A percentile compares a stretch with the other conserved stretches of the same genome.
Conservation (phyloP, 306 rosid genomes). For the Fragaria nilgerrensis region DNA sequence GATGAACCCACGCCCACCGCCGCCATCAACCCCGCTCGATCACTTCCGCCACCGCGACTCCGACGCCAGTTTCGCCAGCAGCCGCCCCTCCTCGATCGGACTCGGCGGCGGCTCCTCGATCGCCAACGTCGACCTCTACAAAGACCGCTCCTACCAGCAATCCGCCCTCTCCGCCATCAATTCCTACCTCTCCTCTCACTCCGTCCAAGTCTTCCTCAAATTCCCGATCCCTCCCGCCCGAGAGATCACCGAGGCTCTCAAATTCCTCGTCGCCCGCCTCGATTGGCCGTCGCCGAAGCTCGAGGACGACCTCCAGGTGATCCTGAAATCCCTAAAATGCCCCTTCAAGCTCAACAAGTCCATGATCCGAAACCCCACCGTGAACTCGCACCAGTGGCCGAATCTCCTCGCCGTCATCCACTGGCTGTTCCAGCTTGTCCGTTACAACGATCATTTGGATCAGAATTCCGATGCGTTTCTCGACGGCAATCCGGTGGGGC, state of each 20-base stretch:
- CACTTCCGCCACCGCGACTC: slow-evolving; percentile 61
- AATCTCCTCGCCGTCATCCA: slow-evolving; percentile 70
- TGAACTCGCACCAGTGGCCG: slow-evolving; percentile 92
- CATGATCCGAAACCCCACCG: slow-evolving; percentile 61
- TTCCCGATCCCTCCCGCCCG: slow-evolving; percentile 65
- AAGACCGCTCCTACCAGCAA: slow-evolving; percentile 63
- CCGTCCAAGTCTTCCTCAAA: slow-evolving; percentile 52
- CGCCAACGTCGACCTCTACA: slow-evolving; percentile 60
- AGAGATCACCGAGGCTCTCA: slow-evolving; percentile 63
- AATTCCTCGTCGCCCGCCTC: slow-evolving; percentile 48
- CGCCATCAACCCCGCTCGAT: slow-evolving; percentile 30
- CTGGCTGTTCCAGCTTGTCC: slow-evolving; percentile 79
- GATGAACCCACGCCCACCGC: slow-evolving; percentile 53
- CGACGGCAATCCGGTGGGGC: slow-evolving; percentile 30
- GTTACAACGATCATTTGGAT: slow-evolving; percentile 30
- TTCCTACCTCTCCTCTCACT: slow-evolving; percentile 49
- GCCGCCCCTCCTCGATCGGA: slow-evolving; percentile 78
- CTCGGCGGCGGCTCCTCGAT: slow-evolving; percentile 36
- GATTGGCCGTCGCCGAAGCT: slow-evolving; percentile 52
- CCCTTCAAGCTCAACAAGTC: slow-evolving; percentile 76
- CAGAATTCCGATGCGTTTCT: slow-evolving; percentile 24
- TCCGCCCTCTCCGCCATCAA: slow-evolving; percentile 58
- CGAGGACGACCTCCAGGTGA: slow-evolving; percentile 67
- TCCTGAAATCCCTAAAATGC: slow-evolving; percentile 51
- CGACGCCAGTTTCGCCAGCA: slow-evolving; percentile 80